These are phyloP conservation scores for Lipomyces japonicus DNA, from an alignment of 805 yeast genomes.

Conservation along the genomic window DNA sequence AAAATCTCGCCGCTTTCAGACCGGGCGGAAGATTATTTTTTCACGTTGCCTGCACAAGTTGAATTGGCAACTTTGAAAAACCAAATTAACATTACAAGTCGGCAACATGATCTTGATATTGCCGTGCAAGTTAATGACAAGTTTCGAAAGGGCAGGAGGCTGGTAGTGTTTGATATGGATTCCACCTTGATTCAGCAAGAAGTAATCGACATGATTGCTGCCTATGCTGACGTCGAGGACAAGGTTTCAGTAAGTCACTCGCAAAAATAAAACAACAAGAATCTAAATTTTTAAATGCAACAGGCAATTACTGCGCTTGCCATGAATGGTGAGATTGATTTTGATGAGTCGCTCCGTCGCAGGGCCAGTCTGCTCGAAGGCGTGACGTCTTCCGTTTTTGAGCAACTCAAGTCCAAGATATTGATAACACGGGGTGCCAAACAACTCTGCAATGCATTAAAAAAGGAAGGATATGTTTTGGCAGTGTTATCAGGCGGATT, in stretches of 20 bases:
- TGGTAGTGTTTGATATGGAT: slow-evolving; percentile 96
- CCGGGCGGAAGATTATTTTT: slow-evolving; percentile 15
- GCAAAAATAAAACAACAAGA: background rate
- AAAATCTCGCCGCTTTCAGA: slow-evolving; percentile 9
- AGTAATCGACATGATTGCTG: slow-evolving; percentile 93
- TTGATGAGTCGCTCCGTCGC: slow-evolving; percentile 69
- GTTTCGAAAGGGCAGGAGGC: slow-evolving; percentile 33
- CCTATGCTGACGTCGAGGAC: slow-evolving; percentile 83
- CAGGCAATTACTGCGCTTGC: slow-evolving; percentile 77
- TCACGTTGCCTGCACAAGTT: slow-evolving; percentile 5
- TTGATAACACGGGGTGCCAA: slow-evolving; percentile 80
- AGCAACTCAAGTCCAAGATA: slow-evolving; percentile 65
- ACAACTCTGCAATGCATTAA: slow-evolving; percentile 63
- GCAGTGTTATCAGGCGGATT: slow-evolving; percentile 97
- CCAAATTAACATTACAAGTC: slow-evolving; percentile 7
- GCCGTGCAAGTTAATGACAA: slow-evolving; percentile 16
- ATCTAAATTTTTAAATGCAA: background rate
- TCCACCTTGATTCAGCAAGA: slow-evolving; percentile 94
- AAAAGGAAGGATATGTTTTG: slow-evolving; percentile 57
- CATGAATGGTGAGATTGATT: slow-evolving; percentile 95
- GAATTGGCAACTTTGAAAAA: slow-evolving; percentile 7
- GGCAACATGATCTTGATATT: slow-evolving; percentile 13
- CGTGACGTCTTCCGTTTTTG: slow-evolving; percentile 73
- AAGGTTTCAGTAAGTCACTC: slow-evolving; percentile 58
- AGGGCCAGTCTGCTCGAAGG: slow-evolving; percentile 83